Evolutionary conservation across 192 early-diverging fungal genomes (phyloP).

Genomic region (Podila epicladia): DNA sequence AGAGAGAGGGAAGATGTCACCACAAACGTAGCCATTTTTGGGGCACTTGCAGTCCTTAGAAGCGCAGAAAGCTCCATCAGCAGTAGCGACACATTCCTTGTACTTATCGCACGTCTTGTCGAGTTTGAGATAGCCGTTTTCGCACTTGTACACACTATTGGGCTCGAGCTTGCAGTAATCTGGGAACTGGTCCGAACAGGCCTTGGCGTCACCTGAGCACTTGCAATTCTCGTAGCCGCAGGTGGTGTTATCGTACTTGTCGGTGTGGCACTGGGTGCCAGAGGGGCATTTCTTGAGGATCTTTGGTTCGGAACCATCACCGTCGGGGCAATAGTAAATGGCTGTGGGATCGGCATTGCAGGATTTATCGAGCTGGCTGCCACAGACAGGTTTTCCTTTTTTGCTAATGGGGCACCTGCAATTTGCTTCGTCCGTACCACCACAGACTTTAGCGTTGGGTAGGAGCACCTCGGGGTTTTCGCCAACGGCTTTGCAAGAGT

Average conservation of each 20-base stretch:
- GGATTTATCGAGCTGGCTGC: not conserved
- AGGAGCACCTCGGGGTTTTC: not conserved
- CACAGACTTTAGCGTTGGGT: constrained; percentile 3
- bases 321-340: constrained; percentile 1
- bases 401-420: too few relatives aligned
- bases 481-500: not conserved
- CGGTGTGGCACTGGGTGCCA: not conserved
- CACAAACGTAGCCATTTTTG: not conserved
- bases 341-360: not conserved
- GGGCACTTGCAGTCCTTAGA: constrained; percentile 8
- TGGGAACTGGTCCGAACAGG: not conserved
- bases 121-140: not conserved
- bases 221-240: not conserved
- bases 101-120: not conserved
- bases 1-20: not conserved
- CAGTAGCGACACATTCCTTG: not conserved
- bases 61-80: not conserved
- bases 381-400: not conserved
- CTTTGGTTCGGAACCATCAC: not conserved
- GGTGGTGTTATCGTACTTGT: not conserved
- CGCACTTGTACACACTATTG: constrained; percentile 3
- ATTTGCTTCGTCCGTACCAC: not conserved
- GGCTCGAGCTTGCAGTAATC: not conserved
- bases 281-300: not conserved
- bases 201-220: not conserved